A percentile compares a stretch with the other conserved stretches of the same genome.
Conservation (phyloP, 495 filamentous ascomycete species). For the Cercophora sp. region DNA sequence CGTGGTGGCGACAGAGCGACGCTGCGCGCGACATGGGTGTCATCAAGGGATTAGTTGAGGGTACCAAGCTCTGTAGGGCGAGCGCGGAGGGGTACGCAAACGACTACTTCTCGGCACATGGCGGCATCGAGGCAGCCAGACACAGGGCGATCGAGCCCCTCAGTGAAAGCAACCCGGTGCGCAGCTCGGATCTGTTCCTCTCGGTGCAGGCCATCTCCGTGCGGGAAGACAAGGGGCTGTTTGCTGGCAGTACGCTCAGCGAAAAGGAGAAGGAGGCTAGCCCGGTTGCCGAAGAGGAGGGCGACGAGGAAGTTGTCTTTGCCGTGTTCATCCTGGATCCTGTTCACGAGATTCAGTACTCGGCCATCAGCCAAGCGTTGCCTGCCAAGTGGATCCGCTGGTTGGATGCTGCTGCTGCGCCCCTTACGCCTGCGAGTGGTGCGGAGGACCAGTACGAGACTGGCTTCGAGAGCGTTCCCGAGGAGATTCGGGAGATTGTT, state of each 20-base stretch:
- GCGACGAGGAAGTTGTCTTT: conserved; percentile 64
- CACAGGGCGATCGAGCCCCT: conserved; percentile 69
- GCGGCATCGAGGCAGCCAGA: conserved; percentile 76
- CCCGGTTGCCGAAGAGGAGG: conserved; percentile 47
- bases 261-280: conserved; percentile 51
- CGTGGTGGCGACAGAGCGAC: conserved; percentile 84
- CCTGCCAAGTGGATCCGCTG: conserved; percentile 85
- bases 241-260: conserved; percentile 47
- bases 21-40: conserved; percentile 71
- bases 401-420: conserved; percentile 70
- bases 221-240: conserved; percentile 62
- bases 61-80: conserved; percentile 81
- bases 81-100: conserved; percentile 81
- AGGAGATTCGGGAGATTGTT: conserved; percentile 83
- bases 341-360: conserved; percentile 83
- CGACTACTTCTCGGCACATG: conserved; percentile 73
- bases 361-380: conserved; percentile 76
- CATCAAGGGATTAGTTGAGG: conserved; percentile 76
- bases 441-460: conserved; percentile 32
- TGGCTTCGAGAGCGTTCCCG: conserved; percentile 53
- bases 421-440: conserved; percentile 41
- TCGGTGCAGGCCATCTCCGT: conserved; percentile 77
- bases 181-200: conserved; percentile 91
- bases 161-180: conserved; percentile 80
- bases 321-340: conserved; percentile 93